phyloP scores from a whole-genome alignment of 192 early-diverging fungal genomes.

The Nowakowskiella sp. region DNA sequence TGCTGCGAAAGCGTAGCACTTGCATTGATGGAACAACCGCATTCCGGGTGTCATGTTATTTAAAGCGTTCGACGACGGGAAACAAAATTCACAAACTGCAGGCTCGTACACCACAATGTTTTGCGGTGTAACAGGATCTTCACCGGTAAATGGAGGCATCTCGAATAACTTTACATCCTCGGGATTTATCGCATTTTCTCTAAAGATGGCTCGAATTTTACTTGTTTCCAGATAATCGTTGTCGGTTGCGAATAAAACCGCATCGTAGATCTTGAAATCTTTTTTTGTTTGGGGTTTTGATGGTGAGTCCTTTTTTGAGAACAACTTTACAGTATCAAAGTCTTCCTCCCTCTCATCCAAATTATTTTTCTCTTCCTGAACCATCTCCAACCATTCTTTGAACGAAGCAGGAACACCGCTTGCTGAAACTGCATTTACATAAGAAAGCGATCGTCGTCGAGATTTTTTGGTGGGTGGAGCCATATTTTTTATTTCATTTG shows the following conservation, averaged over 20 bases:
- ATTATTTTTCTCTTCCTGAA: conserved; percentile 15
- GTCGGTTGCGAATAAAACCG: conserved; percentile 51
- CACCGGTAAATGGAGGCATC: conserved; percentile 48
- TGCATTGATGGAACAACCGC: conserved; percentile 22
- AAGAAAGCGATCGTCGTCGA: conserved; percentile 32
- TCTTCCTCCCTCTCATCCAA: conserved; percentile 9
- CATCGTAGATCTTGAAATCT: conserved; percentile 34
- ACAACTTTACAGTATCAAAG: conserved; percentile 31
- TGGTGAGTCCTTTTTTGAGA: too few species aligned
- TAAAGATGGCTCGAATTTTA: conserved; percentile 38
- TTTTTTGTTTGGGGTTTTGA: too few species aligned
- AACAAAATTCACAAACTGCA: conserved; percentile 36
- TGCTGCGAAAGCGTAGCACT: conserved; percentile 29
- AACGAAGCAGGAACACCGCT: conserved; percentile 25
- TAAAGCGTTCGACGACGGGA: conserved; percentile 25
- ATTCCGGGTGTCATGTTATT: conserved; percentile 11
- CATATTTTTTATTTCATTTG: conserved; percentile 10
- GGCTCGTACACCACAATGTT: conserved; percentile 35
- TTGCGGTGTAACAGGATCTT: conserved; percentile 16
- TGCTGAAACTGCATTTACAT: conserved; percentile 34
- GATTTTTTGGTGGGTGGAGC: conserved; percentile 21
- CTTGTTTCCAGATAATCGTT: conserved; percentile 52
- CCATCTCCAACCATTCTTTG: conserved; percentile 40
- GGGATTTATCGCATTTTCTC: conserved; percentile 38
- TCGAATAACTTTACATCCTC: conserved; percentile 55